Base-by-base conservation (phyloP, 2,329 filamentous ascomycete species). In the Tolypocladium album region DNA sequence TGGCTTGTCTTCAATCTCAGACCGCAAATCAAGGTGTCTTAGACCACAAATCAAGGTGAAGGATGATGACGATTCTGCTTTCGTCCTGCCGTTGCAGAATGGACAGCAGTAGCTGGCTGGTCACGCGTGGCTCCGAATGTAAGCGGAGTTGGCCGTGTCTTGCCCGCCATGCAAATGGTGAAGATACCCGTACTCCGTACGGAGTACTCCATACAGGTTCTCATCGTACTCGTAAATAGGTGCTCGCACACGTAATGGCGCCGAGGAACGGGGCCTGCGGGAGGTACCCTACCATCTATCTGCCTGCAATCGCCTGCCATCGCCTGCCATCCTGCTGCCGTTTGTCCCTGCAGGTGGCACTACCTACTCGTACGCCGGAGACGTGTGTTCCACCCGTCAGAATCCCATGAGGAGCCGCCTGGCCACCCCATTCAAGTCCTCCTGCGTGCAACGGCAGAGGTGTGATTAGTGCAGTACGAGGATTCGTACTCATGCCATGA, bases 291-390 rank as follows among this genome's bases (percentile, higher is more conserved):
- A 5, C 27, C 27, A 31, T n/a, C n/a, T n/a, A 31, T 5, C 27
- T 31, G 27, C 27, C 27, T 31, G 27, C 27, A n/a, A n/a, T n/a
- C n/a, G 27, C n/a, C 8, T n/a, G 7, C 17, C 15, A 7, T 5
- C 11, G 27, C n/a, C 8, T n/a, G 7, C 17, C 15, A 7, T 5
- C 11, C 17, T 58, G 43, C 56, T 47, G 31, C 31, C 11, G 24
- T 57, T 34, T 50, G 56, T 58, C 56, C 43, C 56, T 52, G 43
- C 56, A 52, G 43, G 56, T 52, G 34, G 56, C 56, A 58, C 56
- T n/a, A n/a, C n/a, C n/a, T n/a, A n/a, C n/a, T n/a, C n/a, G n/a
- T n/a, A 43, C 56, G 45, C 56, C n/a, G 43, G 31, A 38, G 43
- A 58, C 36, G n/a, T 22, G 17, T 52, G 43, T 47, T 4, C 56